Conservation (phyloP, 1,284 basidiomycete genomes). For the Exobasidium rhododendri region DNA sequence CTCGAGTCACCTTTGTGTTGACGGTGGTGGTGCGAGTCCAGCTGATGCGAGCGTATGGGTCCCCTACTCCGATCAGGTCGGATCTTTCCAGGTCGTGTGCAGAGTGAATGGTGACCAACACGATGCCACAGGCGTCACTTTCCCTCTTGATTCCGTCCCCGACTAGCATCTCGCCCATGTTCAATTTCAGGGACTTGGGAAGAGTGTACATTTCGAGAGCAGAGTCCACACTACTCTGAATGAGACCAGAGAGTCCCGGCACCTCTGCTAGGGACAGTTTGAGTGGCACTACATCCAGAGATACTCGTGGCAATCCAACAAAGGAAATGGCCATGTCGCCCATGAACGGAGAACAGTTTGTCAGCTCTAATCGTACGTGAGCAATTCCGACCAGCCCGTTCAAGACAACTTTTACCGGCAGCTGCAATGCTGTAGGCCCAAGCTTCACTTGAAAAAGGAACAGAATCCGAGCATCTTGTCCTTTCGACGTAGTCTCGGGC, state of each 20-base stretch:
- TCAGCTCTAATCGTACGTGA: slow-evolving; percentile 7
- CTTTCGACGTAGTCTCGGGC: not conserved
- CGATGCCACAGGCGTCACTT: not conserved
- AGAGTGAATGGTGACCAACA: slow-evolving; percentile 12
- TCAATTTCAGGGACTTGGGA: slow-evolving; percentile 1
- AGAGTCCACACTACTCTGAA: slow-evolving; percentile 12
- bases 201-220: not conserved
- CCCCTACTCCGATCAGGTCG: slow-evolving; percentile 2
- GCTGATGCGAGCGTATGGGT: slow-evolving; percentile 7
- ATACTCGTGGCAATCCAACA: slow-evolving; percentile 9
- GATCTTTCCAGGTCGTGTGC: slow-evolving; percentile 2
- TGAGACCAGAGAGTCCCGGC: not conserved
- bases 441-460: slow-evolving; percentile 12
- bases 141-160: slow-evolving; percentile 11
- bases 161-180: slow-evolving; percentile 3
- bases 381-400: slow-evolving; percentile 14
- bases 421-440: slow-evolving; percentile 12
- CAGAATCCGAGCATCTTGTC: slow-evolving; percentile 10
- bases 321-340: slow-evolving; percentile 10
- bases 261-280: slow-evolving; percentile 7
- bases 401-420: slow-evolving; percentile 12
- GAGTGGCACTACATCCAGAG: slow-evolving; percentile 4
- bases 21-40: slow-evolving; percentile 10
- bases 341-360: slow-evolving; percentile 6
- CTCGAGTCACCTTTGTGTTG: slow-evolving; percentile 4